Evolutionary conservation across 2,329 filamentous ascomycete genomes (phyloP).

Genomic region (Talaromyces sp.): DNA sequence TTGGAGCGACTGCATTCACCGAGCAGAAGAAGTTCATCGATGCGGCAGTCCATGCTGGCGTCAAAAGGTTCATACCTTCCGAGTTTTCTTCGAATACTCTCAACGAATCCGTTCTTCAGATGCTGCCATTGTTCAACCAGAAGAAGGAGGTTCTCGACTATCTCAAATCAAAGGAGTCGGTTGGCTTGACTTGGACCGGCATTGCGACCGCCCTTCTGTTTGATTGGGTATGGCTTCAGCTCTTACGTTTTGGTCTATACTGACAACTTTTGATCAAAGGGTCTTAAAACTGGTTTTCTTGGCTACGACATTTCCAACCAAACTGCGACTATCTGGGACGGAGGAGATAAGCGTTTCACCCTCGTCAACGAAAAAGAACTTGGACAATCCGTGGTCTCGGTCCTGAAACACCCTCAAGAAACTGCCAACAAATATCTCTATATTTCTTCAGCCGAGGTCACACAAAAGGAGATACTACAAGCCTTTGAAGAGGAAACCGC

Average conservation of each 20-base stretch:
- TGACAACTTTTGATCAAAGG: neutral
- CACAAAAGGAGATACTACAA: slow-evolving; percentile 5
- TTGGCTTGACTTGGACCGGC: slow-evolving; percentile 56
- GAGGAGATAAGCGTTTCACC: neutral
- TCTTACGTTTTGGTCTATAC: neutral
- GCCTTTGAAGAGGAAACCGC: neutral
- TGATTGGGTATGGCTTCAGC: slow-evolving; percentile 47
- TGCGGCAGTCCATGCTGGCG: slow-evolving; percentile 5
- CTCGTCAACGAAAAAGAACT: neutral
- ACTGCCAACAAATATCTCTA: slow-evolving; percentile 7
- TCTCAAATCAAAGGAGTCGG: slow-evolving; percentile 47
- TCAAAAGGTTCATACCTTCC: slow-evolving; percentile 15
- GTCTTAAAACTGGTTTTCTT: neutral
- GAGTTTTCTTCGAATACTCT: slow-evolving; percentile 27
- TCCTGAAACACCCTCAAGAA: neutral
- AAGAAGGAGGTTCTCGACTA: slow-evolving; percentile 46
- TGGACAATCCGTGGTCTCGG: neutral
- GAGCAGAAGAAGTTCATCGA: slow-evolving; percentile 13
- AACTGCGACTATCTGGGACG: slow-evolving; percentile 1
- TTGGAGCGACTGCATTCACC: neutral
- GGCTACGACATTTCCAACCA: neutral
- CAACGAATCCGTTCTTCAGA: slow-evolving; percentile 23
- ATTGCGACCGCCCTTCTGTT: slow-evolving; percentile 59
- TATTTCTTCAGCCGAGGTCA: neutral
- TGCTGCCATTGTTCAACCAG: slow-evolving; percentile 25